phyloP scores from a whole-genome alignment of 345 rosid genomes.

The Camelina sativa region DNA sequence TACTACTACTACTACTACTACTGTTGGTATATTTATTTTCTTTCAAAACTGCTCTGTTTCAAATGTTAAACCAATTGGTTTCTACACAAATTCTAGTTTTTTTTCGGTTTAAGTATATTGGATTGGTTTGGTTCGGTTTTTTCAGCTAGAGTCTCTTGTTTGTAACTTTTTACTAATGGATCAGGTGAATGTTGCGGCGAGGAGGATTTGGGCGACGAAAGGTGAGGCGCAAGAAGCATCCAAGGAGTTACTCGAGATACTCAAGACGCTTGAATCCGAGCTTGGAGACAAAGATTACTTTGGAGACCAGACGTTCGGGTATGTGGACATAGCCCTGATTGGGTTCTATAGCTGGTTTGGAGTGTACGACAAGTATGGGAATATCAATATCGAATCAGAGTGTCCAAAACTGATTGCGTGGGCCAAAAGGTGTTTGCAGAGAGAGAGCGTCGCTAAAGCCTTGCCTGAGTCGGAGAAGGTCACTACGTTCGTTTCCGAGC shows the following conservation, averaged over 20 bases:
- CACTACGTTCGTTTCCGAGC: neutral
- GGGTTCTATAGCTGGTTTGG: conserved; percentile 31
- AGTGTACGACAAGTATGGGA: conserved; percentile 29
- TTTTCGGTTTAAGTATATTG: neutral
- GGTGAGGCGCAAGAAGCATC: conserved; percentile 31
- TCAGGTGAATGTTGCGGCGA: neutral
- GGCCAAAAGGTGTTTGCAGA: conserved; percentile 31
- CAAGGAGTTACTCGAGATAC: conserved; percentile 30
- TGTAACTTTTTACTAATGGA: neutral
- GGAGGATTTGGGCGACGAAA: neutral
- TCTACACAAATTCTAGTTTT: neutral
- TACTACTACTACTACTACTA: too few species aligned
- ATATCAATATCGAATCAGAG: conserved; percentile 19
- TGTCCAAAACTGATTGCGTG: conserved; percentile 19
- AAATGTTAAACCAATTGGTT: neutral
- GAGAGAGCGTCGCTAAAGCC: conserved; percentile 27
- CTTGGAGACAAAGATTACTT: conserved; percentile 31
- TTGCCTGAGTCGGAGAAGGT: conserved; percentile 19
- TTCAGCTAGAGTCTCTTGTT: neutral
- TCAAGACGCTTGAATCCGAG: conserved; percentile 33
- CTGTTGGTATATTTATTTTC: too few species aligned
- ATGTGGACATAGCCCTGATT: conserved; percentile 35
- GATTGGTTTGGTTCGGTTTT: neutral
- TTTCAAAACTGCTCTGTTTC: too few species aligned
- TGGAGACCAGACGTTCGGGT: conserved; percentile 33